Percentiles rank a stretch among this genome's conserved stretches.
These are phyloP conservation scores for Echria macrotheca DNA, from an alignment of 495 filamentous ascomycete genomes.

Conservation along the genomic window DNA sequence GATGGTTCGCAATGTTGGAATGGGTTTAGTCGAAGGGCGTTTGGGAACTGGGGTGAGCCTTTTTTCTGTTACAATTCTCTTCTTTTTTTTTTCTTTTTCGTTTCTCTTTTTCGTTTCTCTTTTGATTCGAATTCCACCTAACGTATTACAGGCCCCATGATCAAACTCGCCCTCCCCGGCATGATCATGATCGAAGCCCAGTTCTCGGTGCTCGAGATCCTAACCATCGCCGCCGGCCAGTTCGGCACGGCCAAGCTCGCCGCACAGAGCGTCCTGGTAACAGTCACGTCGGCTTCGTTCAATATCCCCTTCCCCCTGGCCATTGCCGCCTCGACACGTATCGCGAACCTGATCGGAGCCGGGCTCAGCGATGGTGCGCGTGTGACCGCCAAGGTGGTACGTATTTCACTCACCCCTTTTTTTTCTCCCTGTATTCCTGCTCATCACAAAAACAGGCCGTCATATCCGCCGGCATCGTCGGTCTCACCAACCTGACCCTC, in stretches of 20 bases:
- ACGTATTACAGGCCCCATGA: constrained; percentile 55
- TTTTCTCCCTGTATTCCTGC: too few relatives aligned
- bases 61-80: background rate
- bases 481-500: constrained; percentile 61
- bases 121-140: constrained; percentile 36
- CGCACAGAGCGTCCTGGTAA: constrained; percentile 46
- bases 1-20: constrained; percentile 80
- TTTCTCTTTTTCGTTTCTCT: background rate
- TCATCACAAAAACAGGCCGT: too few relatives aligned
- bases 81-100: background rate
- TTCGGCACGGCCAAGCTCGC: constrained; percentile 60
- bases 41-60: constrained; percentile 66
- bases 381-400: constrained; percentile 55
- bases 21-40: constrained; percentile 63
- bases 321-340: constrained; percentile 49
- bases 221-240: constrained; percentile 62
- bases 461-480: constrained; percentile 44
- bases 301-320: constrained; percentile 53
- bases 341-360: constrained; percentile 56
- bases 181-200: constrained; percentile 83
- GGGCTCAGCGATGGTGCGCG: constrained; percentile 58
- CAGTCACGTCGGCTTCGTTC: constrained; percentile 43
- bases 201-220: constrained; percentile 66
- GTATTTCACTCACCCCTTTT: background rate
- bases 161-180: constrained; percentile 72